Evolutionary conservation across 2,329 filamentous ascomycete genomes (phyloP).

Genomic region (Rugonectria rugulosa): DNA sequence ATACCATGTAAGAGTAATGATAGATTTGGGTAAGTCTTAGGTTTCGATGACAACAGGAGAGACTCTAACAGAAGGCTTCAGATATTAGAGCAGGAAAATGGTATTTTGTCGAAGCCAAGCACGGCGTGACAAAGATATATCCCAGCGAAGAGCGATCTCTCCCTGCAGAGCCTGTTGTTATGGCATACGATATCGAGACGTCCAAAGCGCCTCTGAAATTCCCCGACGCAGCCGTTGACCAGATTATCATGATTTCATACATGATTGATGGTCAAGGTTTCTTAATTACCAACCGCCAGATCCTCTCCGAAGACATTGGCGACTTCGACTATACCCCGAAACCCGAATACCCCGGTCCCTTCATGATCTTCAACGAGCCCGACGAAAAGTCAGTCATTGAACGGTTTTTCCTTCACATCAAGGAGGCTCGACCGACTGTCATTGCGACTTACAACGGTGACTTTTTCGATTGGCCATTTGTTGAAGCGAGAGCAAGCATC

Average conservation of each 20-base stretch:
- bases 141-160: conserved; percentile 88
- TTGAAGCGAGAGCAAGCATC: conserved; percentile 90
- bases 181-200: conserved; percentile 99
- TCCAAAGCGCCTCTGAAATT: conserved; percentile 96
- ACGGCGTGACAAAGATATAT: conserved; percentile 82
- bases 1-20: conserved; percentile 98
- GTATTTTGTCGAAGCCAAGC: conserved; percentile 95
- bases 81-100: conserved; percentile 96
- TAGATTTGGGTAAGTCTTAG: conserved; percentile 79
- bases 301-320: conserved; percentile 95
- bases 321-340: conserved; percentile 99
- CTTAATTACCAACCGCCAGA: conserved; percentile 96
- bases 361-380: conserved; percentile 98
- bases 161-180: conserved; percentile 93
- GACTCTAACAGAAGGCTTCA: conserved; percentile 44
- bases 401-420: conserved; percentile 94
- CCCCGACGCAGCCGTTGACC: conserved; percentile 91
- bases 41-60: background rate
- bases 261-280: conserved; percentile 99
- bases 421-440: conserved; percentile 91
- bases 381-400: conserved; percentile 89
- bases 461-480: conserved; percentile 99
- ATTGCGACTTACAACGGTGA: conserved; percentile 99
- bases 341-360: conserved; percentile 92
- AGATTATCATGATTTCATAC: conserved; percentile 99